Base-by-base conservation (phyloP, 345 rosid genomes). In the Salix brachista region DNA sequence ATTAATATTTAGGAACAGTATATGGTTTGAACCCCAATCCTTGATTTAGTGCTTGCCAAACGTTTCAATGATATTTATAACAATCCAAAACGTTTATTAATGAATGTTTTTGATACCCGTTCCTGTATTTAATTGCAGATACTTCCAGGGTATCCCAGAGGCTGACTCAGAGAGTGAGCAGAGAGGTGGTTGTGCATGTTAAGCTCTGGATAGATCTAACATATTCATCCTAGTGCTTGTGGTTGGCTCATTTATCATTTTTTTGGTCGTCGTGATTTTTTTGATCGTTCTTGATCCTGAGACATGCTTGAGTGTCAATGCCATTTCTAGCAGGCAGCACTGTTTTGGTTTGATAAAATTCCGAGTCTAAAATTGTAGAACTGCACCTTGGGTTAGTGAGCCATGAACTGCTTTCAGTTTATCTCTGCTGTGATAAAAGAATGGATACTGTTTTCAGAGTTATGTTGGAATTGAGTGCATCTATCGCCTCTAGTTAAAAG, bases 121-220 rank as follows among this genome's bases (percentile, higher is more conserved):
- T 39, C 16, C 16, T 70, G 77, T 52, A 65, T 75, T 21, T 76
- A 28, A 71, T 61, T 84, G 83, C 89, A 94, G 98, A 88, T 94
- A 94, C 85, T 94, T 94, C 85, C 97, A 92, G 79, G 94, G 94
- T 54, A 85, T 90, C 62, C 94, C 95, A 1, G 97, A 91, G 54
- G 88, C 88, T 50, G 89, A 83, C 48, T 79, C 93, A 0, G 97
- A 91, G 83, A 86, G 82, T n/a, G 97, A 91, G 82, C 97, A 91
- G 81, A 84, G 95, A 81, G 90, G 98, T 32, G 97, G 98, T 17
- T 94, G 98, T 75, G 89, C 98, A 34, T 94, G 97, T 82, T 94
- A 88, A 94, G 14, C 54, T 65, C 16, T 32, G 39, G 61, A 5
- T 50, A 50, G 30, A 61, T 80, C 73, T 52, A 66, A 3, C 30